Evolutionary conservation across 2,329 filamentous ascomycete species (phyloP), one percentile per base, ranked within the genome.

Genomic region (Hypoxylon sp.): DNA sequence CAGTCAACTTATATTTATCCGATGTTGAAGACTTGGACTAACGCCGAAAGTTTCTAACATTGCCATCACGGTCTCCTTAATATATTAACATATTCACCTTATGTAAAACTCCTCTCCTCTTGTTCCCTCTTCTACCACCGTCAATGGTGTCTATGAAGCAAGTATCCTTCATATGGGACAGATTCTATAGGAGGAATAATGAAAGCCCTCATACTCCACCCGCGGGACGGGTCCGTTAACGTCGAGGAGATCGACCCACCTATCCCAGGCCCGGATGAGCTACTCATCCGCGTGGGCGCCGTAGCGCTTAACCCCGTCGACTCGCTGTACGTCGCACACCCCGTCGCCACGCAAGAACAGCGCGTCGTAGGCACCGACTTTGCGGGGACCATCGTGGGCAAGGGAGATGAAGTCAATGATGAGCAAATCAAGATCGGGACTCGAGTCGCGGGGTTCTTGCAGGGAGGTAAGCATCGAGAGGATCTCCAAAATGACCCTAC

Each of bases 291-390:
- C 7, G 52, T 63, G 4, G 48, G 6, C 10, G 46, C 45, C 46
- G 46, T 58, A 3, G 60, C 60, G 7, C 52, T 63, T 5, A 63
- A 63, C 45, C 60, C 45, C 23, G 46, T 63, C 5, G 60, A 63
- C 36, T 63, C 25, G 25, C 28, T 53, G n/a, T 63, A 43, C 21
- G 53, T 49, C 19, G 21, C 53, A 13, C 25, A 45, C 34, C 53
- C 48, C 6, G 48, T 49, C 21, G 53, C 52, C 5, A 19, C 2
- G 21, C 52, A 63, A 19, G 52, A 63, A 13, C 32, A 28, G 17
- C 53, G 60, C 10, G 28, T 58, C 6, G 9, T 63, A 19, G 46
- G 46, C 17, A 45, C 53, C 3, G 60, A 58, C 23, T 63, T 58
- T 21, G 60, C 46, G 9, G 60, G 53, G 5, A 58, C 48, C 3